phyloP scores from a whole-genome alignment of 2,329 filamentous ascomycete species.

The Seiridium unicorne region DNA sequence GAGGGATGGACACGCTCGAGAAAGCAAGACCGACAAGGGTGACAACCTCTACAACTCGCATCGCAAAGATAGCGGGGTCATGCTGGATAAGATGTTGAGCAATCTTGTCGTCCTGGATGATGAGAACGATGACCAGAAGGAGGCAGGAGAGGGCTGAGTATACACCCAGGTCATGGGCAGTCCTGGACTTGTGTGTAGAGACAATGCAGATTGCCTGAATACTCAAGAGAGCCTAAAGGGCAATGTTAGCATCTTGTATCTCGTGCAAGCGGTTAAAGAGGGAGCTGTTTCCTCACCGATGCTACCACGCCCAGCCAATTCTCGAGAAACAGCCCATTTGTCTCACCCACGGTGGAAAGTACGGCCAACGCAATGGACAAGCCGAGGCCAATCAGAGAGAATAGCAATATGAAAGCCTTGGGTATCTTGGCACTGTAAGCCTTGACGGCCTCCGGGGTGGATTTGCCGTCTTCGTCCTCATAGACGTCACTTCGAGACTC shows the following conservation, averaged over 20 bases:
- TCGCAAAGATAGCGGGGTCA: constrained; percentile 33
- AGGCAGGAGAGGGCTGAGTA: constrained; percentile 48
- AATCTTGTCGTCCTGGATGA: constrained; percentile 43
- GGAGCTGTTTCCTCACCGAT: constrained; percentile 55
- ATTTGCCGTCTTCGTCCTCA: constrained; percentile 67
- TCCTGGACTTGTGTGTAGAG: constrained; percentile 48
- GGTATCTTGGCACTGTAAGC: constrained; percentile 61
- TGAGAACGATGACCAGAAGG: constrained; percentile 39
- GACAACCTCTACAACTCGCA: constrained; percentile 48
- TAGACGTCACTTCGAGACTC: constrained; percentile 49
- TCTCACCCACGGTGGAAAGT: constrained; percentile 40
- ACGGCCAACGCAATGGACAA: constrained; percentile 57
- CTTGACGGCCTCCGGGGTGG: constrained; percentile 60
- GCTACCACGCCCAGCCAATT: constrained; percentile 59
- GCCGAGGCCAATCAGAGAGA: constrained; percentile 52
- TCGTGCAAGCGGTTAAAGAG: constrained; percentile 17
- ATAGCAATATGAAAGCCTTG: constrained; percentile 52
- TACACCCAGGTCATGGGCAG: constrained; percentile 52
- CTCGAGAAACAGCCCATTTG: constrained; percentile 43
- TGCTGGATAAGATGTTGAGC: constrained; percentile 31
- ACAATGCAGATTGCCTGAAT: constrained; percentile 50
- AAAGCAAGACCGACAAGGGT: constrained; percentile 43
- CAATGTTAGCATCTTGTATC: constrained; percentile 12
- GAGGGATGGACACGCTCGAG: constrained; percentile 56
- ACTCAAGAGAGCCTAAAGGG: constrained; percentile 44